Evolutionary conservation across 768 basidiomycete species (phyloP).

Genomic region (Boletus vermiculosoides): DNA sequence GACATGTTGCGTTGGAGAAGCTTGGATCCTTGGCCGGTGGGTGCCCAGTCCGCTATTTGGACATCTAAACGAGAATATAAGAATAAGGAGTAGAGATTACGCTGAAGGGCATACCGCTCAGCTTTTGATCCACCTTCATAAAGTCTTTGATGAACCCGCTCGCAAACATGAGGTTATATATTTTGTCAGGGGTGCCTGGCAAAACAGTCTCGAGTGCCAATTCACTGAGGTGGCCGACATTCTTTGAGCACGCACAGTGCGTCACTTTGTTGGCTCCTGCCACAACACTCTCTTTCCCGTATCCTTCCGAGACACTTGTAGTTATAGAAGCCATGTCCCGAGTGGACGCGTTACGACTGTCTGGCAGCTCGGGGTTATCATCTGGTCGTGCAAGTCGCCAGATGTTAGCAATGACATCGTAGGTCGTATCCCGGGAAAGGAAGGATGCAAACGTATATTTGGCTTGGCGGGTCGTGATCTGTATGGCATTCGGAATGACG

Average conservation of each 20-base stretch:
- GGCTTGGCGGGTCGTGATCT: slow-evolving; percentile 74
- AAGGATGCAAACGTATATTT: slow-evolving; percentile 97
- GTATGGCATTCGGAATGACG: slow-evolving; percentile 96
- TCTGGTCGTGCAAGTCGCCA: slow-evolving; percentile 90
- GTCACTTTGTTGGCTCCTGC: slow-evolving; percentile 52
- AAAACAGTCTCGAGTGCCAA: slow-evolving; percentile 73
- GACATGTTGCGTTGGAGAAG: slow-evolving; percentile 87
- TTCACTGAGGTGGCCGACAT: slow-evolving; percentile 69
- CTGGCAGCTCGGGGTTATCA: slow-evolving; percentile 31
- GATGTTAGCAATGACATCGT: slow-evolving; percentile 93
- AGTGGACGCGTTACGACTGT: slow-evolving; percentile 16
- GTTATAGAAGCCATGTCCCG: slow-evolving; percentile 20
- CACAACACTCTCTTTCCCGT: not conserved
- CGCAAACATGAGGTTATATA: slow-evolving; percentile 94
- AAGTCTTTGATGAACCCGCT: slow-evolving; percentile 96
- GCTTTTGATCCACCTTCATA: slow-evolving; percentile 83
- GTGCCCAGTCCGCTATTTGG: slow-evolving; percentile 94
- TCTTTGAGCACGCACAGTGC: slow-evolving; percentile 69
- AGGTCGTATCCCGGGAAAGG: slow-evolving; percentile 93
- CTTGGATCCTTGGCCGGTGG: slow-evolving; percentile 56
- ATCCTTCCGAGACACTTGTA: slow-evolving; percentile 20
- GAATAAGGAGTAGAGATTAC: not conserved
- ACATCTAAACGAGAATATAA: slow-evolving; percentile 56
- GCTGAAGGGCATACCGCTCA: slow-evolving; percentile 59
- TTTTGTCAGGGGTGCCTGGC: slow-evolving; percentile 91